These are phyloP conservation scores for Nicotiana benthamiana DNA, from an alignment of 257 asterid species.

Conservation along the genomic window DNA sequence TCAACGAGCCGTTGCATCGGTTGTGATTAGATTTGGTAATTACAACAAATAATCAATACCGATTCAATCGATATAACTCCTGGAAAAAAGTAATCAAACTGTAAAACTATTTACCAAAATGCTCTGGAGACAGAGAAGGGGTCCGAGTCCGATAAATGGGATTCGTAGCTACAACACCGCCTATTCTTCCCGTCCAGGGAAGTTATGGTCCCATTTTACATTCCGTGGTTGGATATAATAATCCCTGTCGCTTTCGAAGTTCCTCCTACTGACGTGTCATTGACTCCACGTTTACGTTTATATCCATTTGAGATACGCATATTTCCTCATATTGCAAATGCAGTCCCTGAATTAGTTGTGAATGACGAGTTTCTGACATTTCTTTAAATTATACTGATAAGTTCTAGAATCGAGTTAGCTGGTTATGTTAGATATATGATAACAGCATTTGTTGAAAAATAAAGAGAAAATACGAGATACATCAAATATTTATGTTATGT, in stretches of 20 bases:
- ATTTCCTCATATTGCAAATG: background rate
- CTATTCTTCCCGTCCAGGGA: constrained; percentile 16
- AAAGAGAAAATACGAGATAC: too few relatives aligned
- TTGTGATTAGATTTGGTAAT: constrained; percentile 10
- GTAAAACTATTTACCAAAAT: background rate
- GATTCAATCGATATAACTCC: background rate
- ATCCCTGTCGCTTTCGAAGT: background rate
- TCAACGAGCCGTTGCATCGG: constrained; percentile 92
- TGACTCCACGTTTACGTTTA: background rate
- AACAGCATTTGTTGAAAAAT: too few relatives aligned
- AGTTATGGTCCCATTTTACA: background rate
- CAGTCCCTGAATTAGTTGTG: background rate
- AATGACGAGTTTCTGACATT: background rate
- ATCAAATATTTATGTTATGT: too few relatives aligned
- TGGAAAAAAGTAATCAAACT: background rate
- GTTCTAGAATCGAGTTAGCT: background rate
- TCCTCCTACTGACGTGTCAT: background rate
- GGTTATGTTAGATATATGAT: too few relatives aligned
- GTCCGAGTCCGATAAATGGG: constrained; percentile 6
- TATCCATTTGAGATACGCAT: background rate
- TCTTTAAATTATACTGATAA: background rate
- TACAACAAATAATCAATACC: constrained; percentile 5
- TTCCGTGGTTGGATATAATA: background rate
- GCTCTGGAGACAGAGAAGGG: background rate
- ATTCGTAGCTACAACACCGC: constrained; percentile 4